A percentile compares a stretch with the other conserved stretches of the same genome.
Evolutionary conservation across 2,329 filamentous ascomycete genomes (phyloP).

Genomic region (Fusarium sambucinum): DNA sequence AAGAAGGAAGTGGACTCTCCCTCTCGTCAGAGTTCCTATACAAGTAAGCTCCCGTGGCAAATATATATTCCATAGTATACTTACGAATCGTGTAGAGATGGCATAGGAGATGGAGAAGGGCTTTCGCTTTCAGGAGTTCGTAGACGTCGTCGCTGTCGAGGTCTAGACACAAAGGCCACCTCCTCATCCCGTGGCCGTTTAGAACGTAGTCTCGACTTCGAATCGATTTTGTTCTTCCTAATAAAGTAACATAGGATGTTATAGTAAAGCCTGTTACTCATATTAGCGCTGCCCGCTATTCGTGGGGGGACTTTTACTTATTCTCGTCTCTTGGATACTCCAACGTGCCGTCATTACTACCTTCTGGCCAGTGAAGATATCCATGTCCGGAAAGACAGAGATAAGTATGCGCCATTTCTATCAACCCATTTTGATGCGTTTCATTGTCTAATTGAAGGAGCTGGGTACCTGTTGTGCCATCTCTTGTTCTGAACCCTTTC

Average conservation of each 20-base stretch:
- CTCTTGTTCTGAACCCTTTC: not conserved
- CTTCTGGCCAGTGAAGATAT: not conserved
- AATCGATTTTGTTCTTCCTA: not conserved
- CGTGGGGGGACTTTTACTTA: not conserved
- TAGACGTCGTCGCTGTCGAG: not conserved
- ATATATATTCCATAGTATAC: rapidly evolving
- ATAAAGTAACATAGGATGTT: conserved; percentile 9
- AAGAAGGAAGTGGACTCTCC: rapidly evolving
- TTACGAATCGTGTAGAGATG: not conserved
- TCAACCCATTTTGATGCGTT: not conserved
- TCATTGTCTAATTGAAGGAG: not conserved
- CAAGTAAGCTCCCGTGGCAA: not conserved
- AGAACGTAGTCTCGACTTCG: not conserved
- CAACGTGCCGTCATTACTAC: not conserved
- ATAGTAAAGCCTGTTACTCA: not conserved
- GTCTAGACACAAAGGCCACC: not conserved
- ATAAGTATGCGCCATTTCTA: conserved; percentile 22
- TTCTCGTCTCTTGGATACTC: not conserved
- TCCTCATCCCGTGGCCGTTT: not conserved
- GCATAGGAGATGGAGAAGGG: not conserved
- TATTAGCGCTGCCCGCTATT: not conserved
- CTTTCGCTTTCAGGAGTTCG: not conserved
- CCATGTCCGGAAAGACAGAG: conserved; percentile 8
- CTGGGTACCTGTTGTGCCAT: not conserved
- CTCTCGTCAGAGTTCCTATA: not conserved